These are phyloP conservation scores for Funneliformis mosseae DNA, from an alignment of 192 early-diverging fungal genomes.

Conservation along the genomic window DNA sequence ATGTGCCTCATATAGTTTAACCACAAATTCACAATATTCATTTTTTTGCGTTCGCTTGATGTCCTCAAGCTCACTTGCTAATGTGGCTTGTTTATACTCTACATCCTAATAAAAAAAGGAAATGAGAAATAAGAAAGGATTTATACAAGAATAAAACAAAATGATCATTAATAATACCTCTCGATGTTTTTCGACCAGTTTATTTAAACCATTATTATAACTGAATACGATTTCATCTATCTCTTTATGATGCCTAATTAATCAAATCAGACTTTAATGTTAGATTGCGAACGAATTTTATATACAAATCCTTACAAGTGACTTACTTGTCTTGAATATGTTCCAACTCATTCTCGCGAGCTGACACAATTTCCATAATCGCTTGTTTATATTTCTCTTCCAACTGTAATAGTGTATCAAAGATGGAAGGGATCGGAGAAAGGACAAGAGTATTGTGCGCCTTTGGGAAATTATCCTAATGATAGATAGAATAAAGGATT, in stretches of 20 bases:
- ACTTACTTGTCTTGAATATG: conserved; percentile 41
- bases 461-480: conserved; percentile 59
- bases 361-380: conserved; percentile 44
- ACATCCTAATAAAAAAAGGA: conserved; percentile 36
- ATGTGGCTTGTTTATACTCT: conserved; percentile 54
- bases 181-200: not conserved
- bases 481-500: not conserved
- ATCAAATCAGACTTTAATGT: not conserved
- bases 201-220: not conserved
- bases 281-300: too few species aligned
- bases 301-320: too few species aligned
- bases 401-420: conserved; percentile 57
- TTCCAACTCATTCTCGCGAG: conserved; percentile 39
- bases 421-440: conserved; percentile 55
- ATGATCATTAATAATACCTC: not conserved
- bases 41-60: conserved; percentile 48
- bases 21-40: conserved; percentile 62
- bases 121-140: not conserved
- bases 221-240: not conserved
- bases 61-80: conserved; percentile 55
- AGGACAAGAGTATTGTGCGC: conserved; percentile 61
- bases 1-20: conserved; percentile 45
- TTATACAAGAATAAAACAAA: not conserved
- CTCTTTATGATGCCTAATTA: not conserved
- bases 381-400: conserved; percentile 55